Conservation (phyloP, 2,329 filamentous ascomycete species). For the Hypoxylon sp. region DNA sequence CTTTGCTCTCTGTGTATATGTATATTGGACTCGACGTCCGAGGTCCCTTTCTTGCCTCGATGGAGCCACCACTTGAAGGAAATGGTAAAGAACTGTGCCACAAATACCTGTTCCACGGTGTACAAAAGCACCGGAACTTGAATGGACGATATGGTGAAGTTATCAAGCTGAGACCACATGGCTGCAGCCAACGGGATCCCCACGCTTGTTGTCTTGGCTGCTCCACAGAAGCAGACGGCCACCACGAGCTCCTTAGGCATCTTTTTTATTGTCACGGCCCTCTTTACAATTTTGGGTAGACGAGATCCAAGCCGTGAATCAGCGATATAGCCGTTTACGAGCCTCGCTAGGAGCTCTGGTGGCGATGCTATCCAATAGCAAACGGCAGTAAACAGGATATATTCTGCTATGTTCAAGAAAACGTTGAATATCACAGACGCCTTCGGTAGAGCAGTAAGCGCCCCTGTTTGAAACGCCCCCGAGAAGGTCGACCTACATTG, state of each 20-base stretch:
- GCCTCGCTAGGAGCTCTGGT: slow-evolving; percentile 50
- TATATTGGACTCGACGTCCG: slow-evolving; percentile 41
- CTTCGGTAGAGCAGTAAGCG: slow-evolving; percentile 67
- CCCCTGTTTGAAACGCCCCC: slow-evolving; percentile 72
- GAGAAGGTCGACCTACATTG: slow-evolving; percentile 73
- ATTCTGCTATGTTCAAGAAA: slow-evolving; percentile 74
- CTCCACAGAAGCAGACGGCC: slow-evolving; percentile 78
- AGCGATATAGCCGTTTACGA: slow-evolving; percentile 52
- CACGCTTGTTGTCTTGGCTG: slow-evolving; percentile 77
- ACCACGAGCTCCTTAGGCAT: slow-evolving; percentile 72
- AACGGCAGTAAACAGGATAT: slow-evolving; percentile 70
- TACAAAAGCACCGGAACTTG: slow-evolving; percentile 74
- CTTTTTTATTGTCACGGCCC: slow-evolving; percentile 60
- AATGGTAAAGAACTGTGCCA: slow-evolving; percentile 50
- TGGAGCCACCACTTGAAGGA: slow-evolving; percentile 61
- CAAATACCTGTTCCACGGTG: slow-evolving; percentile 65
- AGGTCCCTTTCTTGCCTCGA: slow-evolving; percentile 44
- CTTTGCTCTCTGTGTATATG: slow-evolving; percentile 26
- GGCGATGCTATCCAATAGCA: slow-evolving; percentile 66
- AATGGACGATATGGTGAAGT: slow-evolving; percentile 67
- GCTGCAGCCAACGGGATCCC: slow-evolving; percentile 75
- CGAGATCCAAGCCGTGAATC: slow-evolving; percentile 47
- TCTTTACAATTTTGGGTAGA: slow-evolving; percentile 49
- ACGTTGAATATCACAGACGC: slow-evolving; percentile 74
- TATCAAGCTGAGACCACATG: slow-evolving; percentile 71